Conservation (phyloP, 768 basidiomycete genomes). For the Lentinula guzmanii region DNA sequence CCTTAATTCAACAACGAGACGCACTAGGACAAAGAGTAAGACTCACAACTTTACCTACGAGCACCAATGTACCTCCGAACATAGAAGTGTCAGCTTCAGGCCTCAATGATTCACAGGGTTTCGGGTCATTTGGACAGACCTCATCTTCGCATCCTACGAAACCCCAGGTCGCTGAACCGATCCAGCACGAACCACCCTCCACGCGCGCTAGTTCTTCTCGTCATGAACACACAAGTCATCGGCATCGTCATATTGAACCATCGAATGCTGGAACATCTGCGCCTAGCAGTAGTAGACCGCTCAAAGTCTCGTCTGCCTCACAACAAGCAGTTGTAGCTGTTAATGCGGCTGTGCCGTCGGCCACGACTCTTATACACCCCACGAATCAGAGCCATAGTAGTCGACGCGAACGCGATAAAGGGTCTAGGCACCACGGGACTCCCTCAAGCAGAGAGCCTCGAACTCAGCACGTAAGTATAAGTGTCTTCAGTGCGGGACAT, state of each 20-base stretch:
- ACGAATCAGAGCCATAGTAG: background rate
- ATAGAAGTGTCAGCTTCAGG: background rate
- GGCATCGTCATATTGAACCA: background rate
- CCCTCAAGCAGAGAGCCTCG: background rate
- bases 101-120: background rate
- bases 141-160: background rate
- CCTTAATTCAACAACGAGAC: background rate
- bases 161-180: background rate
- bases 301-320: background rate
- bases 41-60: background rate
- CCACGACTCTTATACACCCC: background rate
- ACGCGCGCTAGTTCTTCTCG: background rate
- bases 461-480: background rate
- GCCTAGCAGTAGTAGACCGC: background rate
- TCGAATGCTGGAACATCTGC: background rate
- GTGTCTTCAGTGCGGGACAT: background rate
- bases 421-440: background rate
- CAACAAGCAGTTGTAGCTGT: background rate
- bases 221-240: background rate
- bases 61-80: background rate
- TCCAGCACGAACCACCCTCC: background rate
- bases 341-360: background rate
- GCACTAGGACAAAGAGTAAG: background rate
- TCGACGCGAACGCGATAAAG: slow-evolving; percentile 4
- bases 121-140: background rate